phyloP scores from a whole-genome alignment of 805 yeast genomes.

The Sugiyamaella lignohabitans region DNA sequence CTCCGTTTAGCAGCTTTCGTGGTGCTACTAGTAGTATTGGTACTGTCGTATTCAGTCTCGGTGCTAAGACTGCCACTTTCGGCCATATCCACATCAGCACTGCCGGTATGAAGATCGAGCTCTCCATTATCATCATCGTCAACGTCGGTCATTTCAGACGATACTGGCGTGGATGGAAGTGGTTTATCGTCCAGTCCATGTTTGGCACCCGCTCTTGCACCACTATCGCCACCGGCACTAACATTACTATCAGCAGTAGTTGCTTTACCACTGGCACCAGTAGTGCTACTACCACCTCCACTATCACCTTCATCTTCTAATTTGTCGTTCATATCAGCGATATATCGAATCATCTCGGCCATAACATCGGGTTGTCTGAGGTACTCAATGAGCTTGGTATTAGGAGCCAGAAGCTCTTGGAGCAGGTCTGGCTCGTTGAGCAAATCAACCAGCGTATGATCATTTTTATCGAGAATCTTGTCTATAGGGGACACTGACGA shows the following conservation, averaged over 20 bases:
- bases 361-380: constrained; percentile 73
- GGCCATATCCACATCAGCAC: not conserved
- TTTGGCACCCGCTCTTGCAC: too few relatives aligned
- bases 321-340: constrained; percentile 12
- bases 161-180: not conserved
- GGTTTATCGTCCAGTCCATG: not conserved
- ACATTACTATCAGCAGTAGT: not conserved
- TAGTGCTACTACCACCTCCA: not conserved
- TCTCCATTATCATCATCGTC: not conserved
- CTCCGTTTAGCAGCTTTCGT: too few relatives aligned
- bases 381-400: constrained; percentile 69
- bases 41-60: too few relatives aligned
- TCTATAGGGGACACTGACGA: constrained; percentile 50
- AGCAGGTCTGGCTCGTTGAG: constrained; percentile 70
- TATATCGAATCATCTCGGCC: constrained; percentile 45
- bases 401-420: constrained; percentile 66
- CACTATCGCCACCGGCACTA: not conserved
- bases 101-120: not conserved
- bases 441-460: constrained; percentile 42
- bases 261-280: not conserved
- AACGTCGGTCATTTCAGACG: too few relatives aligned
- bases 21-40: too few relatives aligned
- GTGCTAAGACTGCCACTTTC: not conserved
- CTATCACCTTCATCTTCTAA: constrained; percentile 4
- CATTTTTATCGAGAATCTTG: constrained; percentile 41